Evolutionary conservation across 805 yeast genomes (phyloP).

Genomic region (Hanseniaspora occidentalis): DNA sequence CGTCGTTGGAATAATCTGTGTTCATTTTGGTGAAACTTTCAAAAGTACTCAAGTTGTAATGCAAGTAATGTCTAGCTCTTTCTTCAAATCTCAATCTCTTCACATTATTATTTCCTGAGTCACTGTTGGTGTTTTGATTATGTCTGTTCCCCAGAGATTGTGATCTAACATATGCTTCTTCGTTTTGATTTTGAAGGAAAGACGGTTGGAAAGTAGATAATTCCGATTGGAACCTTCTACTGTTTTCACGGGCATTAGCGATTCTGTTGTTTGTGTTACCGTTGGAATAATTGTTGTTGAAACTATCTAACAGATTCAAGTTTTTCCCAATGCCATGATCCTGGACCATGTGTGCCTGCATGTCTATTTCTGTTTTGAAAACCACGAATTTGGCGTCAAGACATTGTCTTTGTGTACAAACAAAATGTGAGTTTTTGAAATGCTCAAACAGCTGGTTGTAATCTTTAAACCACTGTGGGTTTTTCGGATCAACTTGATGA

Average conservation of each 20-base stretch:
- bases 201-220: conserved; percentile 42
- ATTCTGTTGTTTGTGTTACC: conserved; percentile 2
- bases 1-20: conserved; percentile 32
- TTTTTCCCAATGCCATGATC: conserved; percentile 38
- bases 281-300: conserved; percentile 2
- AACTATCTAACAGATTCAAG: conserved; percentile 3
- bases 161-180: conserved; percentile 6
- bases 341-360: conserved; percentile 76
- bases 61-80: conserved; percentile 69
- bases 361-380: conserved; percentile 72
- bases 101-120: conserved; percentile 27
- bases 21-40: conserved; percentile 39
- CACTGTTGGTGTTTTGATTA: conserved; percentile 22
- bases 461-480: conserved; percentile 66
- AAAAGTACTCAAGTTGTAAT: conserved; percentile 36
- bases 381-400: conserved; percentile 86
- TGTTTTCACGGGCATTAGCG: conserved; percentile 9
- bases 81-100: conserved; percentile 62
- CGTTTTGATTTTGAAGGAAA: conserved; percentile 18
- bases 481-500: conserved; percentile 47
- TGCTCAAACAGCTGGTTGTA: conserved; percentile 67
- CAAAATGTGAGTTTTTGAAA: conserved; percentile 60
- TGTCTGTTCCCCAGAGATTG: neutral
- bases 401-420: conserved; percentile 67
- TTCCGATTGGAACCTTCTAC: conserved; percentile 41